Base-by-base conservation (phyloP, 345 rosid species). In the Populus pruinosa region DNA sequence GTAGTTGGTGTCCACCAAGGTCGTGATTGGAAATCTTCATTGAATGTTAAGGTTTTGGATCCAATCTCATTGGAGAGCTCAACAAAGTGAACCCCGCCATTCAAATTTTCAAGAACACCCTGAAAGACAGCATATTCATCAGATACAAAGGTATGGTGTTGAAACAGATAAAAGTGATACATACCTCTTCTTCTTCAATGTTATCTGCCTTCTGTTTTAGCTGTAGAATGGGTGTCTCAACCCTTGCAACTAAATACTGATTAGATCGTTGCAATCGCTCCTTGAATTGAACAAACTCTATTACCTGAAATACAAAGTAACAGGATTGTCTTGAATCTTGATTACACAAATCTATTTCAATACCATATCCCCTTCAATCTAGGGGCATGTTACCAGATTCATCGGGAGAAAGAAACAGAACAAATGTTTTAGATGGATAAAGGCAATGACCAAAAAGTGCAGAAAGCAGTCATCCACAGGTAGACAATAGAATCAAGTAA, bases 1-100 rank as follows among this genome's bases (percentile, higher is more conserved):
- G 94, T 81, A 81, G 82, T 82, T 81, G 98, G 99, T 17, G 97
- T 92, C 98, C 99, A 96, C 98, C 98, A 96, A 77, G 99, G 99
- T 53, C 97, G 88, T 71, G 94, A 83, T 78, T 88, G 89, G 75
- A 94, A 85, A 86, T 96, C 99, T 83, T 96, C 98, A 87, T 96
- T 92, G 79, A 89, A 90, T 69, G 87, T 89, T 85, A 92, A 75
- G 29, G 86, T 83, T 80, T 84, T 90, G 36, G 93, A 88, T 67
- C 89, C 91, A 80, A 92, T 89, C 87, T 93, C 96, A 78, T 89
- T 83, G 9, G 96, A 87, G 59, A 96, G 92, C 87, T 92, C 98
- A 77, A 88, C 87, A 81, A 91, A 89, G 75, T 87, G 85, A 84
- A 68, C 69, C 73, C 98, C 98, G 33, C 67, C 79, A 65, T 92